Percentiles rank a stretch among this genome's conserved stretches.
Evolutionary conservation across 106 monocot genomes (phyloP).

Genomic region (Vanilla planifolia): DNA sequence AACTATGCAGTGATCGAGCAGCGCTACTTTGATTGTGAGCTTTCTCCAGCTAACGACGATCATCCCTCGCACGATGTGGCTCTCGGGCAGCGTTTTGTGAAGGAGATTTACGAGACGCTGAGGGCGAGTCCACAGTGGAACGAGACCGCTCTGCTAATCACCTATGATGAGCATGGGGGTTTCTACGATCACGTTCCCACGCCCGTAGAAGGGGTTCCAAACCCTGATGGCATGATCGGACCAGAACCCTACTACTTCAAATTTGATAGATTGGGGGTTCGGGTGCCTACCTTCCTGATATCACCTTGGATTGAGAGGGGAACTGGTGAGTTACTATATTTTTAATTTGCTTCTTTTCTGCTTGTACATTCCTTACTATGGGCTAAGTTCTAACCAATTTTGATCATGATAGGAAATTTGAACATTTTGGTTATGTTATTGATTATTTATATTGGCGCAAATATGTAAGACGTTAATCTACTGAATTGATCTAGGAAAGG

Average conservation of each 20-base stretch:
- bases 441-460: no score
- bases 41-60: conserved; percentile 69
- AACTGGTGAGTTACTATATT: conserved; percentile 24
- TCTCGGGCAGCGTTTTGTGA: conserved; percentile 59
- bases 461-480: no score
- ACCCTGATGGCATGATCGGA: conserved; percentile 78
- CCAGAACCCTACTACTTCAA: conserved; percentile 78
- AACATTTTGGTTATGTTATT: no score
- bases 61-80: conserved; percentile 89
- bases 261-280: conserved; percentile 71
- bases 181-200: conserved; percentile 93
- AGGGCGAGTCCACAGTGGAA: conserved; percentile 85
- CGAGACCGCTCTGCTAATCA: conserved; percentile 72
- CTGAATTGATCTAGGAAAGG: no score
- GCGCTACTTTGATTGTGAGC: conserved; percentile 57
- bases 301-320: conserved; percentile 85
- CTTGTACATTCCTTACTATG: no score
- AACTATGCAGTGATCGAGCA: conserved; percentile 83
- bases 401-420: no score
- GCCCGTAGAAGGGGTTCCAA: conserved; percentile 67
- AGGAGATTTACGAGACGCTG: conserved; percentile 79
- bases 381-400: no score
- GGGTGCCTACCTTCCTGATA: conserved; percentile 70
- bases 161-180: conserved; percentile 88
- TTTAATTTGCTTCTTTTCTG: not conserved